These are phyloP conservation scores for Cucurbitaria berberidis DNA, from an alignment of 2,329 filamentous ascomycete genomes.

Conservation along the genomic window DNA sequence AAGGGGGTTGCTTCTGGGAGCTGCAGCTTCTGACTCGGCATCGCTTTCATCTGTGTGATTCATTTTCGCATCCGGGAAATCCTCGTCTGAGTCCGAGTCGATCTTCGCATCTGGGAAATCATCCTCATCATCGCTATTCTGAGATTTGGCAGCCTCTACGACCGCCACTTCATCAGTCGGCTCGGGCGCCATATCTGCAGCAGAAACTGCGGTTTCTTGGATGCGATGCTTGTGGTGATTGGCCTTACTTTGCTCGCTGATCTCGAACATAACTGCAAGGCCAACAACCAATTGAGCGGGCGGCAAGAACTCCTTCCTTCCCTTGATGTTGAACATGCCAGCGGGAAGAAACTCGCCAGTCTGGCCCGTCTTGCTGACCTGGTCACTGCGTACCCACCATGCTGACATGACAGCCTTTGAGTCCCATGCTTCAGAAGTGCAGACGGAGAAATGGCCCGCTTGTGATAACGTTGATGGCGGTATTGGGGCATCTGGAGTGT, in stretches of 20 bases:
- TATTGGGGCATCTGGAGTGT: constrained; percentile 80
- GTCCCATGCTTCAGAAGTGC: constrained; percentile 90
- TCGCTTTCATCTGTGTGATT: constrained; percentile 47
- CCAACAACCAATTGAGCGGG: constrained; percentile 87
- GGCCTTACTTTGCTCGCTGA: constrained; percentile 85
- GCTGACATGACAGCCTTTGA: constrained; percentile 94
- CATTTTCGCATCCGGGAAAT: constrained; percentile 53
- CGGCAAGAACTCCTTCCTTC: constrained; percentile 89
- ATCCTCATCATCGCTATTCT: constrained; percentile 51
- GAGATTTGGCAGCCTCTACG: constrained; percentile 27
- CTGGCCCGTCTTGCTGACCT: constrained; percentile 84
- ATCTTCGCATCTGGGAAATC: constrained; percentile 54
- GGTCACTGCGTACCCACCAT: constrained; percentile 91
- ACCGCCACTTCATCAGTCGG: constrained; percentile 18
- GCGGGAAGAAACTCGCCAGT: constrained; percentile 79
- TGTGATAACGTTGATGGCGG: constrained; percentile 90
- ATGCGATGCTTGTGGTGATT: constrained; percentile 78
- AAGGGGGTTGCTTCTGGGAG: constrained; percentile 47
- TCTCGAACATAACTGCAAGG: constrained; percentile 83
- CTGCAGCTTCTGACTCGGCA: constrained; percentile 40
- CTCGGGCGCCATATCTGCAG: constrained; percentile 29
- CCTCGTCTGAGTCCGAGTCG: constrained; percentile 50
- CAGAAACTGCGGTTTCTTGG: constrained; percentile 47
- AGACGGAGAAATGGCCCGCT: constrained; percentile 83
- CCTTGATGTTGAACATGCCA: constrained; percentile 80